A percentile compares a stretch with the other conserved stretches of the same genome.
Conservation (phyloP, 768 basidiomycete species). For the Chalciporus piperatus region DNA sequence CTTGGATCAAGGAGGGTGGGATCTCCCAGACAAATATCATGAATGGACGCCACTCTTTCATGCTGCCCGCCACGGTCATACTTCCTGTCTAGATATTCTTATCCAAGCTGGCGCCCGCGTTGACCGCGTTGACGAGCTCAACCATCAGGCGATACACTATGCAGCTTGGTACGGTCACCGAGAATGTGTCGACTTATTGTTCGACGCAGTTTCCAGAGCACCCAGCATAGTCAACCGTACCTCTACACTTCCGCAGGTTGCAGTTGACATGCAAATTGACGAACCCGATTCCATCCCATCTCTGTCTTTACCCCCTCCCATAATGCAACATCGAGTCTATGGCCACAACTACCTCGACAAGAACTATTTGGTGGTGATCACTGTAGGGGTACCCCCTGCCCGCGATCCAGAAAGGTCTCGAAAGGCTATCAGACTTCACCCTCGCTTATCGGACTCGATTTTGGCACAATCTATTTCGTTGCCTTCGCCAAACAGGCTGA, state of each 20-base stretch:
- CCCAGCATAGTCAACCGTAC: constrained; percentile 14
- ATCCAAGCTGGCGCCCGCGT: constrained; percentile 77
- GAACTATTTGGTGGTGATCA: constrained; percentile 80
- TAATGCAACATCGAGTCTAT: constrained; percentile 96
- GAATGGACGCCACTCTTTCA: constrained; percentile 98
- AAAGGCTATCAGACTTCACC: constrained; percentile 61
- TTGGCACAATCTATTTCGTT: constrained; percentile 65
- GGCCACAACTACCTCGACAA: constrained; percentile 95
- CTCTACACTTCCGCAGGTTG: constrained; percentile 25
- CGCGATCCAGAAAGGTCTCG: constrained; percentile 35
- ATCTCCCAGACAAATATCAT: constrained; percentile 91
- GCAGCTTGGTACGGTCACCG: constrained; percentile 95
- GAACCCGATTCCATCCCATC: constrained; percentile 93
- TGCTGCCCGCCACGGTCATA: constrained; percentile 84
- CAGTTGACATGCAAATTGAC: constrained; percentile 41
- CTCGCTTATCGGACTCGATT: constrained; percentile 68
- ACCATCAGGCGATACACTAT: constrained; percentile 85
- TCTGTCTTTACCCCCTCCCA: constrained; percentile 93
- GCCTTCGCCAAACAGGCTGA: constrained; percentile 75
- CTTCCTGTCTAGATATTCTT: constrained; percentile 70
- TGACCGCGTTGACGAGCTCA: constrained; percentile 78
- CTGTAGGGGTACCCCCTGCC: constrained; percentile 60
- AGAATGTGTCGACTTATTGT: constrained; percentile 58
- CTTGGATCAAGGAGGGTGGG: constrained; percentile 73
- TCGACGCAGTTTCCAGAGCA: constrained; percentile 36